These are phyloP conservation scores for Cystofilobasidium bisporidii DNA, from an alignment of 768 basidiomycete genomes.

Conservation along the genomic window DNA sequence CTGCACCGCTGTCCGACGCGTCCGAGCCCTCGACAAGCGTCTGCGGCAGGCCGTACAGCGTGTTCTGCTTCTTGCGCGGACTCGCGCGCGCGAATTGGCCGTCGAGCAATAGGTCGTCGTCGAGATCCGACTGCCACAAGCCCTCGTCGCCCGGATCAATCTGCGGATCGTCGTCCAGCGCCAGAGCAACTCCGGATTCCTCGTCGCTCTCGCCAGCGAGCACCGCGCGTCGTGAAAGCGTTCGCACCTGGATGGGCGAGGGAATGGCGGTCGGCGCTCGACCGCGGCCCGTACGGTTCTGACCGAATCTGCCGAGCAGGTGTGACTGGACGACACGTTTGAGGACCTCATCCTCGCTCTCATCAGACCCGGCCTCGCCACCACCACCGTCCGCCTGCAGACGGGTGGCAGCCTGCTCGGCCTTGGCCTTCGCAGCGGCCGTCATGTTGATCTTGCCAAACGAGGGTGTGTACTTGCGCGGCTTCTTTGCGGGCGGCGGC, in stretches of 20 bases:
- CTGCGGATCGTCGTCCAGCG: neutral
- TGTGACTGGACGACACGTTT: slow-evolving; percentile 1
- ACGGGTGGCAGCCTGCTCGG: slow-evolving; percentile 2
- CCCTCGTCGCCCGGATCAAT: neutral
- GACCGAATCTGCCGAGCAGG: neutral
- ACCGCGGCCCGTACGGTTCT: neutral
- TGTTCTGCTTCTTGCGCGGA: slow-evolving; percentile 1
- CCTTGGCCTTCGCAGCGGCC: neutral
- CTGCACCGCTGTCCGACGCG: neutral
- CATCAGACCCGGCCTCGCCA: neutral
- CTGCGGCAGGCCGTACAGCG: neutral
- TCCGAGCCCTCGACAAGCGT: slow-evolving; percentile 1
- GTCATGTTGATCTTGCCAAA: slow-evolving; percentile 10
- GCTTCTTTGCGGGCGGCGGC: neutral
- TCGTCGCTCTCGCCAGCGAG: neutral
- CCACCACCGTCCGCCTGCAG: neutral
- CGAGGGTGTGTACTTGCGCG: slow-evolving; percentile 1
- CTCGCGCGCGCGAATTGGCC: neutral
- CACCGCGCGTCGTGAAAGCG: too few relatives aligned
- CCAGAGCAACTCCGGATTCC: too few relatives aligned
- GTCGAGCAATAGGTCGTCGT: neutral
- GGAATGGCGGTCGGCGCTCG: too few relatives aligned
- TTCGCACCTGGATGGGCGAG: too few relatives aligned
- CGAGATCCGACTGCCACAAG: slow-evolving; percentile 3
- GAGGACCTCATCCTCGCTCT: slow-evolving; percentile 1